These are phyloP conservation scores for Diplodia scrobiculata DNA, from an alignment of 2,329 filamentous ascomycete genomes.

Conservation along the genomic window DNA sequence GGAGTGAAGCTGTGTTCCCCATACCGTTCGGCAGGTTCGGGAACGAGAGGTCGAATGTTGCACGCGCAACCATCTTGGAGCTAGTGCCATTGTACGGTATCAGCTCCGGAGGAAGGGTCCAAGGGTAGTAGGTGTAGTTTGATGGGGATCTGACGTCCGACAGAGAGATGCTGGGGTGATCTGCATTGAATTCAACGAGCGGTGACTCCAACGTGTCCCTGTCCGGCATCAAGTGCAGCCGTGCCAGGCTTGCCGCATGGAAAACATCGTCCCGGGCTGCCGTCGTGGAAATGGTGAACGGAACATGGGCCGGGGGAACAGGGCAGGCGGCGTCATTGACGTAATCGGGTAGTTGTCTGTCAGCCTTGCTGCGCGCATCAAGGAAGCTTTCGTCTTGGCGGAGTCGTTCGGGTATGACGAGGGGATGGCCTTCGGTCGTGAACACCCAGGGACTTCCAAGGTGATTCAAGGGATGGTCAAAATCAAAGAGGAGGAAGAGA, in stretches of 20 bases:
- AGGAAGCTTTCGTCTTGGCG: slow-evolving; percentile 33
- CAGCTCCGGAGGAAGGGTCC: slow-evolving; percentile 79
- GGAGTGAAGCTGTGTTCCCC: slow-evolving; percentile 53
- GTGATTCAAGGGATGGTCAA: slow-evolving; percentile 81
- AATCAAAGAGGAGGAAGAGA: slow-evolving; percentile 86
- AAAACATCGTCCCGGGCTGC: slow-evolving; percentile 81
- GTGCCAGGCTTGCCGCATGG: slow-evolving; percentile 82
- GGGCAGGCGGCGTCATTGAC: slow-evolving; percentile 61
- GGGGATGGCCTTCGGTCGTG: slow-evolving; percentile 90
- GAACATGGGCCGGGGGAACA: slow-evolving; percentile 58
- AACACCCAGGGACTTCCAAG: slow-evolving; percentile 89
- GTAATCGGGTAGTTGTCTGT: slow-evolving; percentile 20
- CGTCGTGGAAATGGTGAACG: slow-evolving; percentile 75
- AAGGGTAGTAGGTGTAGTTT: slow-evolving; percentile 87
- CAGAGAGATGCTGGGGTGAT: slow-evolving; percentile 59
- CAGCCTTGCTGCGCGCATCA: background rate
- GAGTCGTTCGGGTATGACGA: slow-evolving; percentile 69
- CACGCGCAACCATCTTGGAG: slow-evolving; percentile 67
- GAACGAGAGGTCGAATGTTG: slow-evolving; percentile 71
- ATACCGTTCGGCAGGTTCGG: slow-evolving; percentile 57
- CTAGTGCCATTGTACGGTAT: slow-evolving; percentile 79
- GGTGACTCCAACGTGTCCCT: slow-evolving; percentile 60
- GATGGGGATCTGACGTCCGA: slow-evolving; percentile 62
- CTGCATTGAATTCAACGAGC: slow-evolving; percentile 56
- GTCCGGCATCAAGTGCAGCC: slow-evolving; percentile 72